Evolutionary conservation across 1,284 basidiomycete genomes (phyloP).

Genomic region (Fomitopsis betulina): DNA sequence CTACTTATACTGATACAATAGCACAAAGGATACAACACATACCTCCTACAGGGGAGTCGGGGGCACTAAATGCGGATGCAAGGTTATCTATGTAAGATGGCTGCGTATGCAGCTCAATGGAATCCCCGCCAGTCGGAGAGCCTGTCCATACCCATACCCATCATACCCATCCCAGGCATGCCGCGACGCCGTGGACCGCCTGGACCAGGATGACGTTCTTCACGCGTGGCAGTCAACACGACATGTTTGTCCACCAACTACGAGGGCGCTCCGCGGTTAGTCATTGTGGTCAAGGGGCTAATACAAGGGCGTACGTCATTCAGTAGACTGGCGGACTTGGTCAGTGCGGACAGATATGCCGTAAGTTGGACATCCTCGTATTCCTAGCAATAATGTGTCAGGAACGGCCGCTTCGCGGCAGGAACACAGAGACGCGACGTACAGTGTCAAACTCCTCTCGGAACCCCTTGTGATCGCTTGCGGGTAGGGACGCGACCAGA

Average conservation of each 20-base stretch:
- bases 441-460: slow-evolving; percentile 84
- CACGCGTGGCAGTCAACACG: slow-evolving; percentile 28
- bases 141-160: slow-evolving; percentile 33
- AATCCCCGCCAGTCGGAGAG: slow-evolving; percentile 49
- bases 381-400: slow-evolving; percentile 54
- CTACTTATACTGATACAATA: neutral
- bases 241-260: slow-evolving; percentile 33
- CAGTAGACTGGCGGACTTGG: slow-evolving; percentile 81
- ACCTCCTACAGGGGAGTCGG: too few species aligned
- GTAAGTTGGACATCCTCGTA: slow-evolving; percentile 94
- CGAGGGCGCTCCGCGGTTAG: neutral
- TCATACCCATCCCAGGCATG: slow-evolving; percentile 12
- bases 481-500: slow-evolving; percentile 81
- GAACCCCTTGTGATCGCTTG: slow-evolving; percentile 77
- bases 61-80: neutral
- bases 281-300: neutral
- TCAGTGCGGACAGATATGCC: slow-evolving; percentile 82
- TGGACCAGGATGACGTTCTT: slow-evolving; percentile 23
- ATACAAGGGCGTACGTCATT: slow-evolving; percentile 69
- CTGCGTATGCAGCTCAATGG: slow-evolving; percentile 26
- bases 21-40: neutral
- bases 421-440: slow-evolving; percentile 18
- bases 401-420: neutral
- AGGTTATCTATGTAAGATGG: neutral
- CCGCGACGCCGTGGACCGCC: slow-evolving; percentile 20